Conservation (phyloP, 78 protist genomes). For the Dictyostelium firmibasis region DNA sequence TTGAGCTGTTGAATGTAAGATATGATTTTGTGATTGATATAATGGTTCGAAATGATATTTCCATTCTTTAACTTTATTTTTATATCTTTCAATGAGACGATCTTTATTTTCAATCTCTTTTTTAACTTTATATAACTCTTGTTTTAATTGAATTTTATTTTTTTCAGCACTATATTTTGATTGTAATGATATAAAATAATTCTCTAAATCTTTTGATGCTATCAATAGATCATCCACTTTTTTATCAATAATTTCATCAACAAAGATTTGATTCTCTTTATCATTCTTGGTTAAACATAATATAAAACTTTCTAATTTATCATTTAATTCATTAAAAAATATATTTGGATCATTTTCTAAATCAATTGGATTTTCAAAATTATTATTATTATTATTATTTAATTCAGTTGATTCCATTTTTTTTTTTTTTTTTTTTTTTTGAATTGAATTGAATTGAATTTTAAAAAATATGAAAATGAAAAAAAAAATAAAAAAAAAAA, state of each 20-base stretch:
- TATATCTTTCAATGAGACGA: conserved; percentile 43
- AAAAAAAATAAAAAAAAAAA: too few species aligned
- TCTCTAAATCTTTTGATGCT: conserved; percentile 7
- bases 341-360: not conserved
- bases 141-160: conserved; percentile 31
- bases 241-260: not conserved
- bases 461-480: too few species aligned
- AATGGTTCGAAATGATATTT: conserved; percentile 67
- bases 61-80: conserved; percentile 56
- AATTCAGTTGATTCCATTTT: too few species aligned
- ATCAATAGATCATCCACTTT: not conserved
- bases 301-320: not conserved
- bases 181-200: conserved; percentile 7
- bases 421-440: too few species aligned
- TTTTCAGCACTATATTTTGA: conserved; percentile 23
- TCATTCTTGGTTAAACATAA: not conserved
- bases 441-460: too few species aligned
- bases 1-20: conserved; percentile 45
- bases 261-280: not conserved
- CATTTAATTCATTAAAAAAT: conserved; percentile 34
- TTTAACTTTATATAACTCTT: conserved; percentile 31
- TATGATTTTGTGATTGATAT: conserved; percentile 42
- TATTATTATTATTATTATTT: too few species aligned
- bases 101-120: conserved; percentile 63
- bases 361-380: not conserved